phyloP scores from a whole-genome alignment of 1,284 basidiomycete species.

The Naganishia sp. region DNA sequence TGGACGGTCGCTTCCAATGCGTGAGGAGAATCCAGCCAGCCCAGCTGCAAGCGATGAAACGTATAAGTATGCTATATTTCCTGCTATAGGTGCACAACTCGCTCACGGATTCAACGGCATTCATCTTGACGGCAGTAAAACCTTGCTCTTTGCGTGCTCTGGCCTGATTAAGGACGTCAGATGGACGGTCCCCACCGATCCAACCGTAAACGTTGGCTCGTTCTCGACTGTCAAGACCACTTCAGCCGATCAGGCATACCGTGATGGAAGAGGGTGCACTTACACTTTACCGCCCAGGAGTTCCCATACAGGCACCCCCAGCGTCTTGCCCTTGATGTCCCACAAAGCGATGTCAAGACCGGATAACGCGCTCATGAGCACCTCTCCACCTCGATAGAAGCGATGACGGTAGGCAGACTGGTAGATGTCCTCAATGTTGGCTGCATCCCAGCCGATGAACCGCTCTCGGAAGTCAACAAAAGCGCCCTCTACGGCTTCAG shows the following conservation, averaged over 20 bases:
- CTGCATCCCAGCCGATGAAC: conserved; percentile 54
- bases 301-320: conserved; percentile 73
- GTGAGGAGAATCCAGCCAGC: conserved; percentile 58
- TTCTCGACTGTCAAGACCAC: conserved; percentile 37
- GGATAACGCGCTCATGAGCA: conserved; percentile 39
- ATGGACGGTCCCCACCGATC: conserved; percentile 71
- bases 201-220: conserved; percentile 53
- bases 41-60: conserved; percentile 47
- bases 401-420: conserved; percentile 36
- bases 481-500: conserved; percentile 74
- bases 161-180: conserved; percentile 65
- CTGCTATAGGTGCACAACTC: conserved; percentile 32
- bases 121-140: conserved; percentile 74
- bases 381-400: conserved; percentile 40
- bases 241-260: not conserved
- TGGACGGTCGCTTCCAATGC: conserved; percentile 63
- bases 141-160: conserved; percentile 66
- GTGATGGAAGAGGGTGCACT: not conserved
- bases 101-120: conserved; percentile 55
- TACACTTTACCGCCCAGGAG: conserved; percentile 70
- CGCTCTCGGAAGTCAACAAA: conserved; percentile 64
- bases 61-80: conserved; percentile 47
- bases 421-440: conserved; percentile 40
- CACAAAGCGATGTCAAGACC: conserved; percentile 60
- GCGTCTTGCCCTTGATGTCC: conserved; percentile 70